Conservation (phyloP, 2,329 filamentous ascomycete species). For the Cephalotrichum gorgonifer region DNA sequence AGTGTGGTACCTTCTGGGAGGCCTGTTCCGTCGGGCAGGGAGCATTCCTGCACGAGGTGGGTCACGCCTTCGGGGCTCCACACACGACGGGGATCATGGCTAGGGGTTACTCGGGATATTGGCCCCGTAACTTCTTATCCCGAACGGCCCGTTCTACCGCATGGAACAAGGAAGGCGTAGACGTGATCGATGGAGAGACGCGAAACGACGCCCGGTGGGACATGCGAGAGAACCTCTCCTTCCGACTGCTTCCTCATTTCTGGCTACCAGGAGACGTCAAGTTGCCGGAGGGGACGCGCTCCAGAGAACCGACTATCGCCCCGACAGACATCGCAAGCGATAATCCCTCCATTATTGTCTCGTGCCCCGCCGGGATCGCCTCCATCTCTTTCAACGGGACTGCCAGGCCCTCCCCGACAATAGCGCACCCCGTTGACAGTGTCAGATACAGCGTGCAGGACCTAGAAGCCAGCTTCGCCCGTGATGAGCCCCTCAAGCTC, state of each 20-base stretch:
- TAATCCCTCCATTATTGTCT: conserved; percentile 13
- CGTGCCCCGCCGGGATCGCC: conserved; percentile 11
- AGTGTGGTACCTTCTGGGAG: conserved; percentile 31
- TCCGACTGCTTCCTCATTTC: conserved; percentile 60
- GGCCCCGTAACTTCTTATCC: conserved; percentile 30
- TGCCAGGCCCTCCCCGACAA: conserved; percentile 5
- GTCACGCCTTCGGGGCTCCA: conserved; percentile 59
- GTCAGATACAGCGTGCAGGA: conserved; percentile 14
- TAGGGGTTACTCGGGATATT: conserved; percentile 27
- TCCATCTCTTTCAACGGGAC: conserved; percentile 9
- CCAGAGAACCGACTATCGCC: neutral
- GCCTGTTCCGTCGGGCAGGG: conserved; percentile 48
- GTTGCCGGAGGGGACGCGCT: conserved; percentile 8
- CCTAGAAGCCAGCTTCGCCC: conserved; percentile 20
- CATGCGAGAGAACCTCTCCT: conserved; percentile 55
- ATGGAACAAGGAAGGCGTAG: conserved; percentile 5
- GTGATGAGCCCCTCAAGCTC: conserved; percentile 17
- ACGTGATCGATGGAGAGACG: conserved; percentile 14
- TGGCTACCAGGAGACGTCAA: conserved; percentile 48
- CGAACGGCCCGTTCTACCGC: conserved; percentile 21
- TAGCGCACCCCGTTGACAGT: neutral
- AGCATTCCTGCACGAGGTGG: conserved; percentile 61
- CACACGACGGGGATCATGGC: conserved; percentile 60
- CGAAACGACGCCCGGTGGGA: conserved; percentile 59
- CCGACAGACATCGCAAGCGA: conserved; percentile 12